Base-by-base conservation (phyloP, 129 eudicot genomes). In the Dittrichia graveolens region DNA sequence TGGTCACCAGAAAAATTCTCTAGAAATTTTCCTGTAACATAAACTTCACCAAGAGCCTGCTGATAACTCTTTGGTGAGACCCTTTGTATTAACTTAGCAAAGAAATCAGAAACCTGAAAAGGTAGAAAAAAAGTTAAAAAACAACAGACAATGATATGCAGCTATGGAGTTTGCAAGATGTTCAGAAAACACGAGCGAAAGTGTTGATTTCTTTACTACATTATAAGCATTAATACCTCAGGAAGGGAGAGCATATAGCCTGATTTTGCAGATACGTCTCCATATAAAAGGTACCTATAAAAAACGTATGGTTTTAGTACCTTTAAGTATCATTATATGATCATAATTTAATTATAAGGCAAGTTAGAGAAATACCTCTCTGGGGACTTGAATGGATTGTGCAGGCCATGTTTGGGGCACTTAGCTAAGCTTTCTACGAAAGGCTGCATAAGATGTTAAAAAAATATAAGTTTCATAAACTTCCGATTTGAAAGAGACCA, bases 371-470 rank as follows among this genome's bases (percentile, higher is more conserved):
- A 49, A 45, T n/a, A 92, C 96, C 96, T 89, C 78, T 92, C 98
- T 5, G 98, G 98, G 54, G 87, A 70, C 72, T 89, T 92, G 58
- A 92, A 89, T 12, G 98, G 98, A 68, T 92, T 92, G 64, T 92
- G 98, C 6, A 92, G 78, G 62, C 98, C 98, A 76, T 92, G 98
- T 85, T 92, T 92, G 65, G 98, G 95, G 79, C 98, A 92, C 61
- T 73, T 65, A 56, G 92, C 49, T 78, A 92, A 84, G 92, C 98
- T 92, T 45, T 92, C 96, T 69, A 92, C 95, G 80, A 87, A 92
- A 42, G 96, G 98, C 98, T 92, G 98, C 78, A 80, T 9, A 66
- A 38, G 38, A 39, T 56, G 31, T 57, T 15, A 64, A 52, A 46
- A 50, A 8, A 4, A 24, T 49, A n/a, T 6, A 8, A 65, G 49